Percentiles rank a stretch among this genome's conserved stretches.
Conservation (phyloP, 441 rosid species). For the Hura crepitans region DNA sequence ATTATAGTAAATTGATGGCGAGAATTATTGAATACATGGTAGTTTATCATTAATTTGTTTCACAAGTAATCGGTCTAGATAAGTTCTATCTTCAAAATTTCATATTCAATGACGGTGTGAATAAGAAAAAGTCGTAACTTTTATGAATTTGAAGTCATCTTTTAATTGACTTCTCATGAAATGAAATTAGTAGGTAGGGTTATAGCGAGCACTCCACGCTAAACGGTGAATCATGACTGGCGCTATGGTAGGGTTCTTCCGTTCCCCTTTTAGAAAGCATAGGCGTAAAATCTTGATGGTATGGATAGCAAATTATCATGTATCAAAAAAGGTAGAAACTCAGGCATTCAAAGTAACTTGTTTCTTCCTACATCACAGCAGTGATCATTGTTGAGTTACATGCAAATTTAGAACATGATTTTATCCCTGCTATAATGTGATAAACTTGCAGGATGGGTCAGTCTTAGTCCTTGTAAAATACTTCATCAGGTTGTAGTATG, state of each 20-base stretch:
- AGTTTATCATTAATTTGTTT: no score
- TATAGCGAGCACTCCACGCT: neutral
- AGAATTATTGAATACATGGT: neutral
- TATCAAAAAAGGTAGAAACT: neutral
- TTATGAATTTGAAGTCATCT: neutral
- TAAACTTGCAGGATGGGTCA: no score
- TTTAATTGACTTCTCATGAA: neutral
- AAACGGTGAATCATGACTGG: neutral
- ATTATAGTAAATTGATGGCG: neutral
- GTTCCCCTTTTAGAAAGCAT: conserved; percentile 5
- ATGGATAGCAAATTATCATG: neutral
- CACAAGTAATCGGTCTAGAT: no score
- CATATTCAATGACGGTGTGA: neutral
- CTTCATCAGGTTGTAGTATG: no score
- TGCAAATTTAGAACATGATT: no score
- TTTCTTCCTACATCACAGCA: neutral
- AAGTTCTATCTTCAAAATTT: neutral
- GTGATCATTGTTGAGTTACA: no score
- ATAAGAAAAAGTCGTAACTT: neutral
- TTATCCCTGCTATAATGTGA: no score
- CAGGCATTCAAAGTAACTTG: neutral
- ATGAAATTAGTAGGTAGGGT: conserved; percentile 4
- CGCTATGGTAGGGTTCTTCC: neutral
- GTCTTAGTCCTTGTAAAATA: no score
- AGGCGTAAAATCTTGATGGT: neutral